Evolutionary conservation across 2,329 filamentous ascomycete genomes (phyloP), one percentile per base, ranked within the genome.

Genomic region (Cryoendolithus antarcticus): DNA sequence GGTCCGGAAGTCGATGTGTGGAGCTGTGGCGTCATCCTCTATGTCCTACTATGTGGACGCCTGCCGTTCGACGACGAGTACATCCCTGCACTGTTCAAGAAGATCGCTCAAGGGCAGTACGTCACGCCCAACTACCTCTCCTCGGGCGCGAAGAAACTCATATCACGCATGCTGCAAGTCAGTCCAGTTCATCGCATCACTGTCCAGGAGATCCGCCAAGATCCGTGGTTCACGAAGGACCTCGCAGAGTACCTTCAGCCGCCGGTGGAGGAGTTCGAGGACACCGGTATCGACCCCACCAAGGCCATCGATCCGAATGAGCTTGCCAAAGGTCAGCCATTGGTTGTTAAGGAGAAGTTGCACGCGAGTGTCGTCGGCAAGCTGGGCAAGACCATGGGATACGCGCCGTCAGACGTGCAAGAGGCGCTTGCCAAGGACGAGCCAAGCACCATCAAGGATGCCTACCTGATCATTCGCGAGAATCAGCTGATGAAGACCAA

Each of bases 1-100:
- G 91, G 91, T 1, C 89, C 91, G 0, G 91, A 98, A 62, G 91
- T 98, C 30, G 91, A 98, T 59, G 91, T 98, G 2, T 98, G 91
- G 91, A 96, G 89, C 62, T 78, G 75, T 48, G 75, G 75, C 51
- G 75, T 80, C 40, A 78, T 80, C 41, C 63, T 80, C 32, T 80
- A 80, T 49, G 75, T 80, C 34, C 62, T 80, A 44, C 61, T 80
- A n/a, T 73, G 75, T 8, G 75, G 76, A 29, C 62, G 75, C 32
- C 70, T 98, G 33, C 91, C 91, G 6, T 98, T 98, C 57, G 91
- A 98, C 64, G 91, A 98, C 59, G 91, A 98, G 54, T 93, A 96
- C 58, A 98, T 98, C 48, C 91, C 91, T 2, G 88, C 86, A 33
- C 71, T 98, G 4, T 98, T 98, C 66, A 89, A 91, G 62, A 98